Conservation (phyloP, 228 moss, liverwort and hornwort genomes). For the Sphagnum magellanicum region DNA sequence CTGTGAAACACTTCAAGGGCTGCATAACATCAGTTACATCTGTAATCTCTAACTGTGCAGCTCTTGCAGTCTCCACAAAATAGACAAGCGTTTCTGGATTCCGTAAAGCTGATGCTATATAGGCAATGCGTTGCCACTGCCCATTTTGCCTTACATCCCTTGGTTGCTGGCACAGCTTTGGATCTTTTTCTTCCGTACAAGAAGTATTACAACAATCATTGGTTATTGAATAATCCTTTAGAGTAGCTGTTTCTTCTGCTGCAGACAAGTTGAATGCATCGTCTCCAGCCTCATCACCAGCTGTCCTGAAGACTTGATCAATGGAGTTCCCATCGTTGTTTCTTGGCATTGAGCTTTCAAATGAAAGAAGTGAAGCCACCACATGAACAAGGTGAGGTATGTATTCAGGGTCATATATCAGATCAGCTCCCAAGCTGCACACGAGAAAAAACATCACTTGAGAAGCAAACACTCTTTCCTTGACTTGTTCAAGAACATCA, state of each 20-base stretch:
- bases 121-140: slow-evolving; percentile 60
- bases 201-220: too few species aligned
- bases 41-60: slow-evolving; percentile 44
- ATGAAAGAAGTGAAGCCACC: slow-evolving; percentile 50
- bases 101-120: slow-evolving; percentile 61
- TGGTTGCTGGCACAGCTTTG: neutral
- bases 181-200: too few species aligned
- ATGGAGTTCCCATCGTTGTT: slow-evolving; percentile 6
- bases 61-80: slow-evolving; percentile 45
- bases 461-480: too few species aligned
- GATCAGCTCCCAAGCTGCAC: slow-evolving; percentile 83
- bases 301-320: neutral
- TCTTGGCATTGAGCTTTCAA: slow-evolving; percentile 19
- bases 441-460: neutral
- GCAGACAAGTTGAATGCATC: neutral
- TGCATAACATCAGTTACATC: slow-evolving; percentile 45
- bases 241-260: too few species aligned
- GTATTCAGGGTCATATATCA: slow-evolving; percentile 62
- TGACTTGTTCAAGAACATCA: too few species aligned
- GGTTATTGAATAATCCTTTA: too few species aligned
- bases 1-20: slow-evolving; percentile 38
- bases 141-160: neutral
- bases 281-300: neutral
- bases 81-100: slow-evolving; percentile 56
- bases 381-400: slow-evolving; percentile 62